These are phyloP conservation scores for Talaromyces ruber DNA, from an alignment of 495 filamentous ascomycete species.

Conservation along the genomic window DNA sequence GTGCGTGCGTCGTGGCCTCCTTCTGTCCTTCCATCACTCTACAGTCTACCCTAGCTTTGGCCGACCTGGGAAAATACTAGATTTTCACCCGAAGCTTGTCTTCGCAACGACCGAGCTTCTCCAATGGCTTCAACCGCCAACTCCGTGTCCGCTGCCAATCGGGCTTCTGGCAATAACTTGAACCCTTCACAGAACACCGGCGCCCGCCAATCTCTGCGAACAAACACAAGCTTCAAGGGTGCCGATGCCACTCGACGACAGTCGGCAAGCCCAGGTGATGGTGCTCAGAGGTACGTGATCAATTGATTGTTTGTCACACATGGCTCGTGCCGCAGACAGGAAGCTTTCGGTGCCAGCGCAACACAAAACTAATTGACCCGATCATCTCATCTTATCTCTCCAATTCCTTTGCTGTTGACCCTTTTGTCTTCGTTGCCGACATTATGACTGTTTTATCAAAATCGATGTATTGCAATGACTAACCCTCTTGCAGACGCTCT, in stretches of 20 bases:
- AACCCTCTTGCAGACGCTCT: constrained; percentile 27
- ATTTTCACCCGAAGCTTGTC: constrained; percentile 3
- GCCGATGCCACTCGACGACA: constrained; percentile 47
- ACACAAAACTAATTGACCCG: not conserved
- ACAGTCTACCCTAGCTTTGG: not conserved
- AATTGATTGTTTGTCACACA: not conserved
- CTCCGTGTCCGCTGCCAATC: constrained; percentile 35
- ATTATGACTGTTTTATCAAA: not conserved
- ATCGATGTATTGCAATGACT: constrained; percentile 13
- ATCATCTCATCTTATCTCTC: not conserved
- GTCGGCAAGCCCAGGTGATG: constrained; percentile 46
- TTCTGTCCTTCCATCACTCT: not conserved
- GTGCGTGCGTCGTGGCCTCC: not conserved
- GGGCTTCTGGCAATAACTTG: constrained; percentile 36
- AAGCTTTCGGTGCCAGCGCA: not conserved
- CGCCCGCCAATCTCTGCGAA: constrained; percentile 34
- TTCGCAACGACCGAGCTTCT: not conserved
- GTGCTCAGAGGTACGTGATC: constrained; percentile 43
- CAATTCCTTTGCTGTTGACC: constrained; percentile 7
- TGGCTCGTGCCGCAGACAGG: not conserved
- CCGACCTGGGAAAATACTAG: not conserved
- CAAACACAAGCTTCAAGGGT: constrained; percentile 44
- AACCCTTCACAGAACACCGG: constrained; percentile 26
- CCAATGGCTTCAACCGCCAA: constrained; percentile 43
- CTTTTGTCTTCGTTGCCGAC: constrained; percentile 11